Evolutionary conservation across 1,284 basidiomycete species (phyloP), one percentile per base, ranked within the genome.

Genomic region (Heterobasidion parviporum): DNA sequence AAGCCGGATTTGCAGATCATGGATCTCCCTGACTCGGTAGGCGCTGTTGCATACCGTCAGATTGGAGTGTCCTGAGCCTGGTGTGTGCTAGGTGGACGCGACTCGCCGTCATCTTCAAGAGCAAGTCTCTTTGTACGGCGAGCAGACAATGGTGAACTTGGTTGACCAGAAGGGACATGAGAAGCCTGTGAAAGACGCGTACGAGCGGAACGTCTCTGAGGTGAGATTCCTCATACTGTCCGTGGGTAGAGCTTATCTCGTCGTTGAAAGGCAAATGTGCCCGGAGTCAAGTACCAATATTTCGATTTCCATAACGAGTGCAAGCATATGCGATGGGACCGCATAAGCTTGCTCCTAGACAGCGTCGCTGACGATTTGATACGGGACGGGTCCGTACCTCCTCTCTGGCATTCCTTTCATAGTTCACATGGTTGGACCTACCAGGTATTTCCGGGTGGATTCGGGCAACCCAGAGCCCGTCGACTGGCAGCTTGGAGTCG

Each of bases 241-340:
- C 59, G 35, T n/a, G 34, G 47, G 43, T 41, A 44, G 35, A 33
- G 16, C 54, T 55, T 52, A 63, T 34, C 51, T 5, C 33, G 57
- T 38, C 60, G 6, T 52, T 10, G 10, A 10, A 32, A 89, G 87
- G 70, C 85, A 53, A 78, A 81, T 59, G 64, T 87, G 36, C 77
- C 83, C 6, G 75, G 82, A 51, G 85, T 94, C 53, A 85, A 85
- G 66, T 99, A 99, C 68, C 80, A 91, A 60, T 98, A 98, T 76
- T 99, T 97, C 68, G 97, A 99, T 70, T 99, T 99, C 77, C 96
- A 98, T 72, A 87, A 84, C 63, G 94, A 98, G 71, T 98, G 96
- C 78, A 92, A 87, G 68, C 82, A 91, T 44, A 92, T 99, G 88
- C 87, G 92, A 56, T 99, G 94, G 82, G 93, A 99, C 67, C 83